Base-by-base conservation (phyloP, 306 rosid genomes). In the Glycine tomentella region DNA sequence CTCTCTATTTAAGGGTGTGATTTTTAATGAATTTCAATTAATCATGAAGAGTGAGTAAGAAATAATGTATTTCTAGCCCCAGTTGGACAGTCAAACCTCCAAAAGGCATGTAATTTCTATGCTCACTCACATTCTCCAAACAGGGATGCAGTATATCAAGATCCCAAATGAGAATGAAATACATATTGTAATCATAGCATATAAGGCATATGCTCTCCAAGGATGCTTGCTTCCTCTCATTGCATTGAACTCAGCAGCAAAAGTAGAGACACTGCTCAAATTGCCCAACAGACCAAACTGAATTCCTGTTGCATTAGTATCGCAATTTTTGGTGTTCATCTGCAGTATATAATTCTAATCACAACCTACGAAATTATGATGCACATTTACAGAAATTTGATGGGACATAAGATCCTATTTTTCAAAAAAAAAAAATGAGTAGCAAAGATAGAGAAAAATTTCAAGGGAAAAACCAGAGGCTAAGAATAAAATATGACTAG, bases 261-360 rank as follows among this genome's bases (percentile, higher is more conserved):
- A 91, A 8, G 97, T 87, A n/a, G 91, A 92, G 33, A 90, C 92
- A 3, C 91, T 90, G 80, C 98, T 92, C 84, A 91, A 75, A 85
- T 94, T 89, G 6, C 95, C 93, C 78, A 90, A 33, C 33, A 91
- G 67, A 57, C 97, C 95, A 38, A 94, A 74, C 25, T 94, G 92
- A 53, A 89, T 62, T 63, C 95, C 91, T 9, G 84, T 17, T 34
- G 78, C 76, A 6, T 89, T 72, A 0, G 83, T 91, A 34, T 90
- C 90, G 59, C 89, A 86, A 8, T 71, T 79, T 75, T 34, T 78
- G 72, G 76, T 42, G 46, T 42, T 42, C 46, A 42, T 8, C 46
- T 42, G 46, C 46, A 42, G 46, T 84, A 50, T 44, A 68, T 20
- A 16, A 58, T 3, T 8, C 36, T 52, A 15, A 57, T 74, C 46